A percentile compares a stretch with the other conserved stretches of the same genome.
Evolutionary conservation across 352 stramenopile species (phyloP).

Genomic region (Globisporangium uncinulatum): DNA sequence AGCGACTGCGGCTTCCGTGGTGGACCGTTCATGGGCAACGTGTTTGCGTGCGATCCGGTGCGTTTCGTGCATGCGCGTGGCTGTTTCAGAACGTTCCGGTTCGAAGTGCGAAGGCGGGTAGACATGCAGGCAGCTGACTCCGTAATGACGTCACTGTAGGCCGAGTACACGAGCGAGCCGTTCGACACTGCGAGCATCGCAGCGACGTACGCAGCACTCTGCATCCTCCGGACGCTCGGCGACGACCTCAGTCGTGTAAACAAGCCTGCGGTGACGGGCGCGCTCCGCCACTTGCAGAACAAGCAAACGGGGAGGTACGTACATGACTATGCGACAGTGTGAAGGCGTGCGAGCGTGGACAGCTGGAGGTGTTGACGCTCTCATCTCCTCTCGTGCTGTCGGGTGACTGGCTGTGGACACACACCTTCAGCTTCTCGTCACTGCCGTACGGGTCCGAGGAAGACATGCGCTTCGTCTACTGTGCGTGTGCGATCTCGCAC

Average conservation of each 20-base stretch:
- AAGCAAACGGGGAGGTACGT: slow-evolving; percentile 56
- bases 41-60: slow-evolving; percentile 38
- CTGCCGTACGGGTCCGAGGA: slow-evolving; percentile 70
- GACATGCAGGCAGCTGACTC: background rate
- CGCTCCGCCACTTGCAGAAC: slow-evolving; percentile 72
- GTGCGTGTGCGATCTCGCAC: slow-evolving; percentile 83
- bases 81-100: too few relatives aligned
- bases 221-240: slow-evolving; percentile 79
- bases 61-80: background rate
- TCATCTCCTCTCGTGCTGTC: background rate
- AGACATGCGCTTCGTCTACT: slow-evolving; percentile 88
- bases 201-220: slow-evolving; percentile 78
- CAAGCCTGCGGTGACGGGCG: slow-evolving; percentile 52
- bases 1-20: slow-evolving; percentile 75
- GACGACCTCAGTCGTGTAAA: slow-evolving; percentile 78
- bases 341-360: too few relatives aligned
- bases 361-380: too few relatives aligned
- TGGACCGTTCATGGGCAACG: slow-evolving; percentile 55
- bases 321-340: background rate
- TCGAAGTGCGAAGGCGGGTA: too few relatives aligned
- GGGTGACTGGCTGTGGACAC: background rate
- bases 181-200: slow-evolving; percentile 86
- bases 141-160: slow-evolving; percentile 10
- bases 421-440: slow-evolving; percentile 52
- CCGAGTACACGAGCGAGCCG: slow-evolving; percentile 52